A percentile compares a stretch with the other conserved stretches of the same genome.
Conservation (phyloP, 1,284 basidiomycete species). For the Athelia psychrophila region DNA sequence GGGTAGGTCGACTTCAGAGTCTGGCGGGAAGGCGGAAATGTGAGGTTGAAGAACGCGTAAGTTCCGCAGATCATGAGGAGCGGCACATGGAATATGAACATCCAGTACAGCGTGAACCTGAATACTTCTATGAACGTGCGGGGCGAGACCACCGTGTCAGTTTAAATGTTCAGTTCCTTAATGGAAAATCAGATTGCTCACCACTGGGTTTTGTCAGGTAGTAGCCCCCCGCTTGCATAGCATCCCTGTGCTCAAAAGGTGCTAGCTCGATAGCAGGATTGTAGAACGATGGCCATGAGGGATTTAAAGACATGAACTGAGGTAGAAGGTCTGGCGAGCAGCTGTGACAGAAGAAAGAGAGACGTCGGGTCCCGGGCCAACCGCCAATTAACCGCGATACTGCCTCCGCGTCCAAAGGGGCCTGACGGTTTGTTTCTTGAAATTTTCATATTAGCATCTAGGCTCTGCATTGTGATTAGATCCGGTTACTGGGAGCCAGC, state of each 20-base stretch:
- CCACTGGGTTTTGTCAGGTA: conserved; percentile 46
- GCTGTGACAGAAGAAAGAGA: no score
- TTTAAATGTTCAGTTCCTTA: not conserved
- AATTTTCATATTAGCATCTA: no score
- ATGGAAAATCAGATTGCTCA: conserved; percentile 12
- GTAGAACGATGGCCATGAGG: conserved; percentile 57
- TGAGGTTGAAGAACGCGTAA: conserved; percentile 71
- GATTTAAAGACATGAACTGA: conserved; percentile 11
- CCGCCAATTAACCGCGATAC: no score
- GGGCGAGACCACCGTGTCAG: not conserved
- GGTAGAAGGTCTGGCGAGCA: no score
- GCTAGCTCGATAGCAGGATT: conserved; percentile 49
- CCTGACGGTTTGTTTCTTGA: no score
- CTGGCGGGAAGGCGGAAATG: conserved; percentile 42
- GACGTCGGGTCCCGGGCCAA: no score
- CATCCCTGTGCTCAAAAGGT: conserved; percentile 33
- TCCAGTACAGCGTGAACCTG: conserved; percentile 85
- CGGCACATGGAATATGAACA: conserved; percentile 70
- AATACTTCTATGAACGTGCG: conserved; percentile 67
- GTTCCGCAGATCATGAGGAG: conserved; percentile 66
- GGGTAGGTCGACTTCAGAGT: conserved; percentile 3
- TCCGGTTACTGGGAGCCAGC: no score
- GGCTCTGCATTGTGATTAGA: no score
- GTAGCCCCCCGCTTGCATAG: conserved; percentile 38
- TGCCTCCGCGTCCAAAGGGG: no score